Base-by-base conservation (phyloP, 208 protist species). In the Wallacemonas sp. region DNA sequence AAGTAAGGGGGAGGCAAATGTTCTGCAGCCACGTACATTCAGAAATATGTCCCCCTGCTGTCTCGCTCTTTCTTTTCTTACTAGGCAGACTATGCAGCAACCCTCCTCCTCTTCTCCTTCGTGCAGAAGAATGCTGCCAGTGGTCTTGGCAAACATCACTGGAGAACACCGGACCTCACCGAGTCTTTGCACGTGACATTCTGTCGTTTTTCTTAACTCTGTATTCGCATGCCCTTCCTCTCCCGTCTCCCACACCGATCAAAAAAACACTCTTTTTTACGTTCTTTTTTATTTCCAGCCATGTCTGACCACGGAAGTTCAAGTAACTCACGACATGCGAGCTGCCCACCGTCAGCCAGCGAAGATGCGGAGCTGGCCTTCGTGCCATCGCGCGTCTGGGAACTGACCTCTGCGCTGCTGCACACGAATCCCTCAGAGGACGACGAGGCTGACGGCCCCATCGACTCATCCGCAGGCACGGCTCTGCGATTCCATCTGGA, bases 221-320 rank as follows among this genome's bases (percentile, higher is more conserved):
- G n/a, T n/a, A 24, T n/a, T 15, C 1, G 44, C 4, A 42, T 28
- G 11, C 28, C 53, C 6, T 14, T 41, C 36, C 14, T 14, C 36
- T 41, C 14, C 14, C 36, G 9, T 41, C 14, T 41, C 36, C 6
- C 36, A 17, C 36, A n/a, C n/a, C n/a, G n/a, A n/a, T n/a, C n/a
- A n/a, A n/a, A n/a, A n/a, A n/a, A n/a, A n/a, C n/a, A 27, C 45
- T 27, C 17, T 53, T 58, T 58, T 58, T 36, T 58, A 36, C 11
- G 17, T 34, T 33, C 31, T 62, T 64, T 31, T 36, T 19, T 33
- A 12, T 15, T 15, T 41, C 14, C 36, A 41, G 36, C 14, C n/a
- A n/a, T n/a, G n/a, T n/a, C n/a, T n/a, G n/a, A n/a, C n/a, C n/a
- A n/a, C n/a, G n/a, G n/a, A n/a, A n/a, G n/a, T n/a, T n/a, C n/a